These are phyloP conservation scores for Cucumis cinereus DNA, from an alignment of 306 rosid species.

Conservation along the genomic window DNA sequence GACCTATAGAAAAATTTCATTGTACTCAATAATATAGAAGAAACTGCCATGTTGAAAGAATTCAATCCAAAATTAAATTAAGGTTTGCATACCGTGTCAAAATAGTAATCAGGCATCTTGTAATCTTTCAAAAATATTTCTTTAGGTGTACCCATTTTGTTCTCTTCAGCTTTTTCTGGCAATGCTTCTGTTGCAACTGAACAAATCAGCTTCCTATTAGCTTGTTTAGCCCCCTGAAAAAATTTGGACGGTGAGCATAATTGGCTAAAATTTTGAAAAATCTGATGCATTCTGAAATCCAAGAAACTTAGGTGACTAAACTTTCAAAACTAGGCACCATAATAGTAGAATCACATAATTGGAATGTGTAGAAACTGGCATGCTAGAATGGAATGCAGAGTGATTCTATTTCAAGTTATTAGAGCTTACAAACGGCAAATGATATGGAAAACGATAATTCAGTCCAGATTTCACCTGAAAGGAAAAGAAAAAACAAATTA, in stretches of 20 bases:
- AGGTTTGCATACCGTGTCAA: constrained; percentile 44
- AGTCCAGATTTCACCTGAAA: constrained; percentile 33
- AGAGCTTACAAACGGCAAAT: constrained; percentile 41
- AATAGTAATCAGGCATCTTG: constrained; percentile 82
- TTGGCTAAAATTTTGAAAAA: not conserved
- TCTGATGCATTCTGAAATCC: not conserved
- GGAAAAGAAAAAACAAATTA: not conserved
- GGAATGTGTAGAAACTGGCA: not conserved
- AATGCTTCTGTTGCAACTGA: constrained; percentile 59
- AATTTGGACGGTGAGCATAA: constrained; percentile 10
- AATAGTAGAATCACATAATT: not conserved
- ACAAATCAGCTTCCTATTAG: constrained; percentile 50
- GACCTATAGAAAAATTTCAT: constrained; percentile 39
- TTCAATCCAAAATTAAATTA: constrained; percentile 13
- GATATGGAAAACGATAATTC: constrained; percentile 21
- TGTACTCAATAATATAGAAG: constrained; percentile 5
- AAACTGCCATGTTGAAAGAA: not conserved
- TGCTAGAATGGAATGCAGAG: not conserved
- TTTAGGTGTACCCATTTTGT: constrained; percentile 63
- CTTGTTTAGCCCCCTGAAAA: constrained; percentile 43
- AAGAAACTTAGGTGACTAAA: not conserved
- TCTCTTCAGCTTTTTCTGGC: constrained; percentile 50
- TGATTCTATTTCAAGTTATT: not conserved
- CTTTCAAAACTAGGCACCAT: not conserved
- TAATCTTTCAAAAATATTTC: constrained; percentile 91